phyloP scores from a whole-genome alignment of 805 yeast genomes.

The Candida michaelii region DNA sequence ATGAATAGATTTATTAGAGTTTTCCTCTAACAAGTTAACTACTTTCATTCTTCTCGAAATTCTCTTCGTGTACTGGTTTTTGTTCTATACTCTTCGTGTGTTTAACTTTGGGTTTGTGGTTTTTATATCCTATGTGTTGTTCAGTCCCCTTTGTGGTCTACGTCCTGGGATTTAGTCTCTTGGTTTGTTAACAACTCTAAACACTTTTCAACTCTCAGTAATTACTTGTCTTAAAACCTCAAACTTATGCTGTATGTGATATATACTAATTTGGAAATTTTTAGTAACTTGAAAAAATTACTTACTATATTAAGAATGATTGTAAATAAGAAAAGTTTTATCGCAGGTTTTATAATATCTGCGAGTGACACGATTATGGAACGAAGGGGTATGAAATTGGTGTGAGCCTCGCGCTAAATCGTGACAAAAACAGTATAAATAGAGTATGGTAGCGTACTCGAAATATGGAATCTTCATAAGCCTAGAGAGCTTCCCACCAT shows the following conservation, averaged over 20 bases:
- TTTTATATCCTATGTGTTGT: too few species aligned
- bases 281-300: conserved; percentile 2
- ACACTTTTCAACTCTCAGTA: too few species aligned
- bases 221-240: neutral
- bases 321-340: conserved; percentile 4
- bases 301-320: conserved; percentile 6
- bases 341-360: neutral
- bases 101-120: neutral
- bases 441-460: too few species aligned
- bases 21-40: conserved; percentile 21
- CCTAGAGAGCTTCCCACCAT: too few species aligned
- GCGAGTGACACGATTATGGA: too few species aligned
- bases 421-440: too few species aligned
- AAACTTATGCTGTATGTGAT: conserved; percentile 2
- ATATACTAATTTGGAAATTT: conserved; percentile 5
- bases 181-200: too few species aligned
- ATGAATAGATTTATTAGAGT: conserved; percentile 14
- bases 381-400: neutral
- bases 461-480: too few species aligned
- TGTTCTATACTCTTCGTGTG: too few species aligned
- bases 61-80: neutral
- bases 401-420: neutral
- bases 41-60: conserved; percentile 24
- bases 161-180: too few species aligned
- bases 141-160: too few species aligned